These are phyloP conservation scores for Suhomyces emberorum DNA, from an alignment of 805 yeast genomes.

Conservation along the genomic window DNA sequence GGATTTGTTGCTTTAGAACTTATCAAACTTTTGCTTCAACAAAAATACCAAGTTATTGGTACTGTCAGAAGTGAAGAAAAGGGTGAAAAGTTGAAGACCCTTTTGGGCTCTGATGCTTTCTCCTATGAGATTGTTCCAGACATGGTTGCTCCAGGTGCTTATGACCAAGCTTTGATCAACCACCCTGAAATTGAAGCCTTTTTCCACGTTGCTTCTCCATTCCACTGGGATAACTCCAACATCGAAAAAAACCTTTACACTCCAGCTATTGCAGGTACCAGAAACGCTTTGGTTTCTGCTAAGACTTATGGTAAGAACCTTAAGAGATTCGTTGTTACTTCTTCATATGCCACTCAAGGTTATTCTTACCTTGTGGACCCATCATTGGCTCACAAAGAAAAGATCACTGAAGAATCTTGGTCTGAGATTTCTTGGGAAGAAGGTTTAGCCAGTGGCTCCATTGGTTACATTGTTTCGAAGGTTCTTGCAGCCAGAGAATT, in stretches of 20 bases:
- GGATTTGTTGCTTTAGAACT: slow-evolving; percentile 31
- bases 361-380: slow-evolving; percentile 11
- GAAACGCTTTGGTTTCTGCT: slow-evolving; percentile 17
- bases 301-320: slow-evolving; percentile 13
- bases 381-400: neutral
- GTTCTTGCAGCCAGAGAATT: slow-evolving; percentile 60
- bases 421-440: slow-evolving; percentile 52
- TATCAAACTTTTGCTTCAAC: slow-evolving; percentile 18
- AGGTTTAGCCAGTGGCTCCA: slow-evolving; percentile 34
- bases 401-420: slow-evolving; percentile 47
- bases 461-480: slow-evolving; percentile 59
- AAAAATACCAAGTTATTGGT: slow-evolving; percentile 24
- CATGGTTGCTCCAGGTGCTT: slow-evolving; percentile 20
- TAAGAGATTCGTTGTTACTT: slow-evolving; percentile 16
- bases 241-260: slow-evolving; percentile 16
- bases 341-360: slow-evolving; percentile 14
- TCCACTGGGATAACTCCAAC: slow-evolving; percentile 15
- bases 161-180: slow-evolving; percentile 22
- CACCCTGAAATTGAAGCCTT: slow-evolving; percentile 26
- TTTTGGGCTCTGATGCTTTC: slow-evolving; percentile 12
- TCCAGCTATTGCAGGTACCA: slow-evolving; percentile 31
- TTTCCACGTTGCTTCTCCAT: slow-evolving; percentile 35
- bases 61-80: slow-evolving; percentile 23
- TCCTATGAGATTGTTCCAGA: slow-evolving; percentile 23
- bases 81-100: slow-evolving; percentile 13